Conservation (phyloP, 2,329 filamentous ascomycete genomes). For the Colletotrichum chlorophyti region DNA sequence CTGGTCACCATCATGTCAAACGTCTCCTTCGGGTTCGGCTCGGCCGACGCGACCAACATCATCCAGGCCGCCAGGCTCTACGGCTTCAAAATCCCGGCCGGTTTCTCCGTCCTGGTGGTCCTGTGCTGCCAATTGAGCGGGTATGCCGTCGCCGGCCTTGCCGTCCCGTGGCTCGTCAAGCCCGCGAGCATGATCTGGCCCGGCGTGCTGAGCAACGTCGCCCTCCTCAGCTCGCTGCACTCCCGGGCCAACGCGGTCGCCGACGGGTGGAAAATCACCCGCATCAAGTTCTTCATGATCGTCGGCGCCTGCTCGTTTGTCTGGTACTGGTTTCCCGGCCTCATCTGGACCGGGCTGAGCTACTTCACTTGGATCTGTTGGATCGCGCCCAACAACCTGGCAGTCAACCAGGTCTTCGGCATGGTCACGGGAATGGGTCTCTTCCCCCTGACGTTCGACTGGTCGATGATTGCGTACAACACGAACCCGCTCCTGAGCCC, state of each 20-base stretch:
- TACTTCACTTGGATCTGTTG: constrained; percentile 53
- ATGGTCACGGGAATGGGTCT: constrained; percentile 49
- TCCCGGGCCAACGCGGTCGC: constrained; percentile 9
- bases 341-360: constrained; percentile 49
- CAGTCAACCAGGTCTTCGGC: constrained; percentile 56
- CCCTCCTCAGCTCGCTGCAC: constrained; percentile 50
- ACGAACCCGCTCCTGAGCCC: constrained; percentile 53
- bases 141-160: constrained; percentile 52
- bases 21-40: constrained; percentile 49
- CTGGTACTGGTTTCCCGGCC: constrained; percentile 56
- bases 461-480: constrained; percentile 35
- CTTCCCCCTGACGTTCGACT: constrained; percentile 51
- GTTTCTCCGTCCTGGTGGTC: constrained; percentile 43
- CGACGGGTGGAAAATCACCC: constrained; percentile 43
- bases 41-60: constrained; percentile 41
- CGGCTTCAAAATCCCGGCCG: constrained; percentile 46
- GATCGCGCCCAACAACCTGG: constrained; percentile 53
- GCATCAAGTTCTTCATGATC: constrained; percentile 48
- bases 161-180: constrained; percentile 50
- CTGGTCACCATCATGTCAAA: constrained; percentile 58
- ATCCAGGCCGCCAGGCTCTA: constrained; percentile 47
- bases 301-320: constrained; percentile 49
- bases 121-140: constrained; percentile 56
- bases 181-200: constrained; percentile 56
- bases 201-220: constrained; percentile 49